Conservation (phyloP, 148 eudicot genomes). For the Rhododendron simsii region DNA sequence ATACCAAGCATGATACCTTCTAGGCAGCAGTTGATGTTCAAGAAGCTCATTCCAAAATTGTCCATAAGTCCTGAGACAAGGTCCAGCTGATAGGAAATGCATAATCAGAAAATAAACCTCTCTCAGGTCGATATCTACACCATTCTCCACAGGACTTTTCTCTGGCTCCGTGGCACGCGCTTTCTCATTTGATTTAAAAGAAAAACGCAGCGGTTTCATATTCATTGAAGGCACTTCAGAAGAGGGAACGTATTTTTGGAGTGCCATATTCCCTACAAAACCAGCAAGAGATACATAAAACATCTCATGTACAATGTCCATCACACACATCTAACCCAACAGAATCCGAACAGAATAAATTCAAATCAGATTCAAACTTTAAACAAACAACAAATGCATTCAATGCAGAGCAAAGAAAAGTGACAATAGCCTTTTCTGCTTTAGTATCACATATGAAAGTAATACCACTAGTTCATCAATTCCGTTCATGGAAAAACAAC, state of each 20-base stretch:
- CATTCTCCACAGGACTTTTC: slow-evolving; percentile 40
- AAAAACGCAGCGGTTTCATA: slow-evolving; percentile 62
- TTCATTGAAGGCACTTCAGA: slow-evolving; percentile 35
- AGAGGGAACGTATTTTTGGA: slow-evolving; percentile 59
- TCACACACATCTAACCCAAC: background rate
- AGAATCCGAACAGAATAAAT: background rate
- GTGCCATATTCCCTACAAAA: slow-evolving; percentile 68
- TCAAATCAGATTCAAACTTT: background rate
- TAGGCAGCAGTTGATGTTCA: slow-evolving; percentile 89
- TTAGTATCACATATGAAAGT: background rate
- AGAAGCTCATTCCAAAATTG: slow-evolving; percentile 99
- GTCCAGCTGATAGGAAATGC: slow-evolving; percentile 97
- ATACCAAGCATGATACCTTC: slow-evolving; percentile 99
- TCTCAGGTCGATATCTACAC: slow-evolving; percentile 68
- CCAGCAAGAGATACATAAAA: slow-evolving; percentile 6
- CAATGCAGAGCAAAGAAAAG: background rate
- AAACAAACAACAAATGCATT: background rate
- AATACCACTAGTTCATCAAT: background rate
- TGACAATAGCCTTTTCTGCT: background rate
- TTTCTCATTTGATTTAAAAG: slow-evolving; percentile 51
- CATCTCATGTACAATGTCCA: background rate
- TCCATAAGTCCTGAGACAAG: slow-evolving; percentile 93
- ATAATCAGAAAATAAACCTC: slow-evolving; percentile 92
- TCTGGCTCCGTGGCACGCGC: slow-evolving; percentile 33
- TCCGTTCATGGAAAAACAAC: background rate